Evolutionary conservation across 257 asterid genomes (phyloP).

Genomic region (Ballota nigra): DNA sequence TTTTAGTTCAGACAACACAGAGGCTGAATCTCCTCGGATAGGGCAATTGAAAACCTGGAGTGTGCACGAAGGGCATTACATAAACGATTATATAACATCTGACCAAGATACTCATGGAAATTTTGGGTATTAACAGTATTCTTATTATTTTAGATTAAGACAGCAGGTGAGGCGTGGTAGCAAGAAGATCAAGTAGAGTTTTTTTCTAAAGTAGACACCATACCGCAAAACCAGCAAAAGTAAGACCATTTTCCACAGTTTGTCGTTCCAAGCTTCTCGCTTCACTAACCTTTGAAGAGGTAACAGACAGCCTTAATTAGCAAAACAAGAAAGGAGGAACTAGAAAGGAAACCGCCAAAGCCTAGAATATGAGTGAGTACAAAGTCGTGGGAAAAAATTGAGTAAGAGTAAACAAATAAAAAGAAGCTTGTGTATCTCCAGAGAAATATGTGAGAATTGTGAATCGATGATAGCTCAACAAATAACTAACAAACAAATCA

Average conservation of each 20-base stretch:
- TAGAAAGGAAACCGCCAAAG: neutral
- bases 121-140: neutral
- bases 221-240: constrained; percentile 99
- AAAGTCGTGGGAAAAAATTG: constrained; percentile 1
- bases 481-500: constrained; percentile 1
- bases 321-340: constrained; percentile 15
- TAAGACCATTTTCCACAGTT: constrained; percentile 73
- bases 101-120: constrained; percentile 1
- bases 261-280: constrained; percentile 92
- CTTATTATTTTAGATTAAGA: too few species aligned
- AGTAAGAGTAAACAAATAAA: neutral
- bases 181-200: constrained; percentile 9
- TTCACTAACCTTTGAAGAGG: constrained; percentile 79
- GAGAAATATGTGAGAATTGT: neutral
- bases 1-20: constrained; percentile 75
- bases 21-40: constrained; percentile 87
- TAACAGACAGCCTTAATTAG: constrained; percentile 23
- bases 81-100: constrained; percentile 2
- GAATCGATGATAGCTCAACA: constrained; percentile 3
- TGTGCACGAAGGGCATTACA: constrained; percentile 21
- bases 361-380: neutral
- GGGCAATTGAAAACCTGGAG: constrained; percentile 95
- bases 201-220: constrained; percentile 15
- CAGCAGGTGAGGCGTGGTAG: neutral
- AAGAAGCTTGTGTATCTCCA: neutral